These are phyloP conservation scores for Aspergillus coremiiformis DNA, from an alignment of 495 filamentous ascomycete genomes.

Conservation along the genomic window DNA sequence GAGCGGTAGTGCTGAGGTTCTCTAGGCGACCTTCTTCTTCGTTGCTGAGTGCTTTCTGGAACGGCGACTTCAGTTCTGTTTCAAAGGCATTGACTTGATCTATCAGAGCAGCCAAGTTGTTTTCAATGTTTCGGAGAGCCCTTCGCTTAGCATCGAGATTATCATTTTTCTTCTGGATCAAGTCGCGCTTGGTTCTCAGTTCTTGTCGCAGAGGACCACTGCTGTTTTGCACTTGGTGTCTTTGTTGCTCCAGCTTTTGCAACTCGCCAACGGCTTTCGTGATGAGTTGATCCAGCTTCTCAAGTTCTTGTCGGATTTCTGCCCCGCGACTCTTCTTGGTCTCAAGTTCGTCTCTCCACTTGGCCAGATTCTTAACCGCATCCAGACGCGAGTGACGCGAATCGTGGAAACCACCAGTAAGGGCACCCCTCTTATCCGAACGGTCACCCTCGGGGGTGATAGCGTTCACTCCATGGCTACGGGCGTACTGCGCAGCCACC, in stretches of 20 bases:
- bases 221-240: conserved; percentile 70
- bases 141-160: conserved; percentile 65
- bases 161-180: conserved; percentile 65
- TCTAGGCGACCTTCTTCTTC: conserved; percentile 80
- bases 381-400: conserved; percentile 73
- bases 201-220: conserved; percentile 73
- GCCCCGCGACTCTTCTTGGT: conserved; percentile 47
- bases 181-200: conserved; percentile 59
- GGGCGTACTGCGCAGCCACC: conserved; percentile 79
- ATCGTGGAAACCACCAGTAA: conserved; percentile 91
- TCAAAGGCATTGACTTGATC: conserved; percentile 68
- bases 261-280: conserved; percentile 72
- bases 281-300: conserved; percentile 76
- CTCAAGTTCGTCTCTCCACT: conserved; percentile 69
- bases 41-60: conserved; percentile 80
- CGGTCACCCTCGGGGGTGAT: conserved; percentile 93
- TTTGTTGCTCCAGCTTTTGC: conserved; percentile 74
- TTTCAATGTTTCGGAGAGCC: conserved; percentile 65
- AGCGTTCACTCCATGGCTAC: conserved; percentile 81
- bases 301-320: conserved; percentile 59
- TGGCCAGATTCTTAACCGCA: conserved; percentile 67
- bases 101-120: conserved; percentile 63
- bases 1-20: conserved; percentile 55
- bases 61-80: conserved; percentile 72
- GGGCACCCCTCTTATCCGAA: conserved; percentile 85